Percentiles rank a stretch among this genome's conserved stretches.
Evolutionary conservation across 164 flowering plant species (phyloP).

Genomic region (Chimonanthus salicifolius): DNA sequence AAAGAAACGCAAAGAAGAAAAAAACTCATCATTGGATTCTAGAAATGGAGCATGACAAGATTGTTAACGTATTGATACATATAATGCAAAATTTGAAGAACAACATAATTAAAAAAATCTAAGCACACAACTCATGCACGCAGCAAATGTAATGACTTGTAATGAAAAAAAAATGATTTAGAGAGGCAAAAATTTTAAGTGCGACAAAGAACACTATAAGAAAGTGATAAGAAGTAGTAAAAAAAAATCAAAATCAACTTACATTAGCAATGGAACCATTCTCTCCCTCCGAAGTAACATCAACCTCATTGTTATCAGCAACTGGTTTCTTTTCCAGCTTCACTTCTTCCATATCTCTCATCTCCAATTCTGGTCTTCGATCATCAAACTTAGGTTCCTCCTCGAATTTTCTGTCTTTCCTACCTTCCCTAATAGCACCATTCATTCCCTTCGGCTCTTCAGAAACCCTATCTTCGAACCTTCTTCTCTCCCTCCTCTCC

Average conservation of each 20-base stretch:
- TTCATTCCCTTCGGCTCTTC: constrained; percentile 15
- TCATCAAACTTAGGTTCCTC: background rate
- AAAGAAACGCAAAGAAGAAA: too few relatives aligned
- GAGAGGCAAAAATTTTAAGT: too few relatives aligned
- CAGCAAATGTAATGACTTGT: too few relatives aligned
- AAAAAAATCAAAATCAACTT: constrained; percentile 23
- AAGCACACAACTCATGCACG: too few relatives aligned
- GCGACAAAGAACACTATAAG: too few relatives aligned
- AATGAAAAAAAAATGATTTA: too few relatives aligned
- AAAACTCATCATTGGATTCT: too few relatives aligned
- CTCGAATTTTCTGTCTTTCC: constrained; percentile 7
- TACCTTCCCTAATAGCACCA: constrained; percentile 9
- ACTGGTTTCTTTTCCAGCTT: constrained; percentile 17
- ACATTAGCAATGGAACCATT: constrained; percentile 40
- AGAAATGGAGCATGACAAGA: too few relatives aligned
- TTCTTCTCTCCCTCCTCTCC: constrained; percentile 31
- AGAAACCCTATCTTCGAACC: constrained; percentile 23
- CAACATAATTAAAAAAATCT: too few relatives aligned
- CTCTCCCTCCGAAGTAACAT: constrained; percentile 12
- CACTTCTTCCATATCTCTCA: constrained; percentile 14
- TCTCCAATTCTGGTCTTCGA: constrained; percentile 8
- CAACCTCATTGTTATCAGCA: constrained; percentile 8
- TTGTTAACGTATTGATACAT: too few relatives aligned
- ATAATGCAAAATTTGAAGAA: too few relatives aligned
- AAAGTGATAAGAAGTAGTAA: background rate